Percentiles rank a stretch among this genome's conserved stretches.
These are phyloP conservation scores for Kandelia obovata DNA, from an alignment of 345 rosid genomes.

Conservation along the genomic window DNA sequence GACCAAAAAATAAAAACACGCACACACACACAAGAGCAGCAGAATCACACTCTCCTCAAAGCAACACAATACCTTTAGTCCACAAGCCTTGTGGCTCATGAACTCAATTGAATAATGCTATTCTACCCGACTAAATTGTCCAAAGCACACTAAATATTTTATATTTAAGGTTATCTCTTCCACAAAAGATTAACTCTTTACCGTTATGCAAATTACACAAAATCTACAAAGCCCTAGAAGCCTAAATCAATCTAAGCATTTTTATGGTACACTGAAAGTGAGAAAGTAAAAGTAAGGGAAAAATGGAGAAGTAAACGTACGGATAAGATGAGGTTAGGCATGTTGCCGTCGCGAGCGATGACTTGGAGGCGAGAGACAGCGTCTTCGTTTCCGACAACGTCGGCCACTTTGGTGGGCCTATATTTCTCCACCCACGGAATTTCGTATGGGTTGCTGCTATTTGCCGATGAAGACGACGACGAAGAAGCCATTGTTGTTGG, in stretches of 20 bases:
- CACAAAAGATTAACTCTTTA: too few relatives aligned
- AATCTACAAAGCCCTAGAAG: too few relatives aligned
- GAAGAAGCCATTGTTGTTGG: slow-evolving; percentile 44
- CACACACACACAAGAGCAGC: too few relatives aligned
- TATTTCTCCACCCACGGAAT: slow-evolving; percentile 99
- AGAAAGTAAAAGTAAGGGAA: background rate
- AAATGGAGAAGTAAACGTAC: slow-evolving; percentile 26
- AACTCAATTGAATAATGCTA: too few relatives aligned
- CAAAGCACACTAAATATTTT: too few relatives aligned
- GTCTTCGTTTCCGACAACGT: slow-evolving; percentile 88
- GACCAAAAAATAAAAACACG: background rate
- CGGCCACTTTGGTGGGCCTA: slow-evolving; percentile 68
- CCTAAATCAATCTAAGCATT: too few relatives aligned
- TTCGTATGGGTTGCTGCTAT: slow-evolving; percentile 44
- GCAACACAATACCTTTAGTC: too few relatives aligned
- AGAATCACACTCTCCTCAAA: too few relatives aligned
- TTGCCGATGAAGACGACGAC: slow-evolving; percentile 40
- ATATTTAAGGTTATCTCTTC: too few relatives aligned
- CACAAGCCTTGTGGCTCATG: too few relatives aligned
- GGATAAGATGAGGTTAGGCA: slow-evolving; percentile 87
- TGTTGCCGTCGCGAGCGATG: slow-evolving; percentile 93
- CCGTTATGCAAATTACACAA: too few relatives aligned
- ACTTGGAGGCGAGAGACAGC: slow-evolving; percentile 90
- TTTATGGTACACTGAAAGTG: background rate
- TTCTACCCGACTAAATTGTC: too few relatives aligned